Evolutionary conservation across 2,329 filamentous ascomycete genomes (phyloP).

Genomic region (Colletotrichum limetticola): DNA sequence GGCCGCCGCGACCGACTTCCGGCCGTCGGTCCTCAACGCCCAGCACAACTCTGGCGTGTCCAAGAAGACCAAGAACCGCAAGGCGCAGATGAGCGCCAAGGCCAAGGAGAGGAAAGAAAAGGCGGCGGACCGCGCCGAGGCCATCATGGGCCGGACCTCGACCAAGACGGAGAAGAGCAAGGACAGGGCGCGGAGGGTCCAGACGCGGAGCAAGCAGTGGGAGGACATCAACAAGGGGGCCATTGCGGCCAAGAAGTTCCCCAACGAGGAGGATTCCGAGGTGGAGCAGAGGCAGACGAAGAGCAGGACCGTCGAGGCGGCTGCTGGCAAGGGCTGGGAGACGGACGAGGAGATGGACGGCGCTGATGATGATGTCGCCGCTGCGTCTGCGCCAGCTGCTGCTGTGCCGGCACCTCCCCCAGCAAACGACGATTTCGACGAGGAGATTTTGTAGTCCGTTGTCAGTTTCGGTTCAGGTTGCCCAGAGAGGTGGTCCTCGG

Average conservation of each 20-base stretch:
- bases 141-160: constrained; percentile 67
- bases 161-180: constrained; percentile 67
- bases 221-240: constrained; percentile 64
- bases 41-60: constrained; percentile 74
- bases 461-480: neutral
- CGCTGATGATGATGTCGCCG: constrained; percentile 25
- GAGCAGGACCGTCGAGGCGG: constrained; percentile 35
- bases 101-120: constrained; percentile 67
- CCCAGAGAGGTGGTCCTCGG: constrained; percentile 16
- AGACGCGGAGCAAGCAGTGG: constrained; percentile 65
- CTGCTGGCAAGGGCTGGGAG: constrained; percentile 40
- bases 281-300: constrained; percentile 34
- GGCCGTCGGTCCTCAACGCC: constrained; percentile 75
- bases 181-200: constrained; percentile 56
- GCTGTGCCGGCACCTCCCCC: neutral
- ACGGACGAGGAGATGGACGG: constrained; percentile 51
- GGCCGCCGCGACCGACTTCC: constrained; percentile 56
- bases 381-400: neutral
- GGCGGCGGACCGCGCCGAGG: constrained; percentile 68
- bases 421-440: constrained; percentile 30
- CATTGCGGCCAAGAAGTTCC: constrained; percentile 18
- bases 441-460: constrained; percentile 32
- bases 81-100: constrained; percentile 64
- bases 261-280: constrained; percentile 39
- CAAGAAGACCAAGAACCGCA: constrained; percentile 73